Evolutionary conservation across 805 yeast genomes (phyloP), one percentile per base, ranked within the genome.

Genomic region (Pichia membranifaciens): DNA sequence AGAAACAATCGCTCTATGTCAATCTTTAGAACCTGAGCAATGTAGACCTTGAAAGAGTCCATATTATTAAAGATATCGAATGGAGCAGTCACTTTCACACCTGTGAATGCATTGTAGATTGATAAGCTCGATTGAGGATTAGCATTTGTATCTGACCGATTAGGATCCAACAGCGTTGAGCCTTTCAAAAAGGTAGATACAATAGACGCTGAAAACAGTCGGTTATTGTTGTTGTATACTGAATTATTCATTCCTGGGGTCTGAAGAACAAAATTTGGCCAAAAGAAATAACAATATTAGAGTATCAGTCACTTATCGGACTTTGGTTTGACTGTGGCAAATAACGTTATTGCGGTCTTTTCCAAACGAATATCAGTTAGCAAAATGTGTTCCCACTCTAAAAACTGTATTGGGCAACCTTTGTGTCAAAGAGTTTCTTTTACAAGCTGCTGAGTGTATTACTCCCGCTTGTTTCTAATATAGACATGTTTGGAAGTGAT

Each of bases 101-200:
- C 82, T 0, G 76, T 69, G 25, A 75, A 66, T 2, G 78, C 74
- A 54, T 76, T 72, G 52, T 55, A 60, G 13, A 67, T 58, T 2
- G 61, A 33, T 31, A 67, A 59, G 10, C 65, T 57, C 1, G 61
- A 32, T 23, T 64, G 48, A 12, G 58, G 51, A 10, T 59, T 58
- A 41, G 50, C 28, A 8, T 44, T 49, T 21, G 41, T 36, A 45
- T 56, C 58, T 5, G 44, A 36, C 2, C 47, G 44, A n/a, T 29
- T 42, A 16, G 41, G 29, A 36, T 47, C 47, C 18, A 33, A 15
- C 13, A 43, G 10, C 2, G 20, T 23, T 6, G 50, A 43, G 15
- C 44, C 44, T 34, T 43, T 48, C 6, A 42, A 1, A 21, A 38
- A 41, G 20, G 38, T 47, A 17, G 64, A 58, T 51, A 56, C 54